These are phyloP conservation scores for Botryotinia convoluta DNA, from an alignment of 2,329 filamentous ascomycete genomes.

Conservation along the genomic window DNA sequence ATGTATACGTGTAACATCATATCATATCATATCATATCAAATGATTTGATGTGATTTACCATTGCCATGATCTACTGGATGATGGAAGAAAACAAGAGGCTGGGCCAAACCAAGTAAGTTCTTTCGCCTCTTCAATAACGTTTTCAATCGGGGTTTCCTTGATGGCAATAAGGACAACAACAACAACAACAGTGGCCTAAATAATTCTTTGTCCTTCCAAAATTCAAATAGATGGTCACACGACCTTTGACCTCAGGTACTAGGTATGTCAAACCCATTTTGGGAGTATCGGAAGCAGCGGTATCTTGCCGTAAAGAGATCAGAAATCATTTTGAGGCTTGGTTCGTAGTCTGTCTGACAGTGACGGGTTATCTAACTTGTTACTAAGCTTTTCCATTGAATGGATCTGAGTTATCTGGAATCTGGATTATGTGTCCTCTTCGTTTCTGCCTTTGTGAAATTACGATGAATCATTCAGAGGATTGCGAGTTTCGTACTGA, in stretches of 20 bases:
- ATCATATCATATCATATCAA: not conserved
- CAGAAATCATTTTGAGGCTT: not conserved
- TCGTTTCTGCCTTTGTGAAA: not conserved
- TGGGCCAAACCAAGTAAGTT: slow-evolving; percentile 1
- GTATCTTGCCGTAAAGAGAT: not conserved
- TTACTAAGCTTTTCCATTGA: not conserved
- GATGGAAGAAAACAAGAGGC: slow-evolving; percentile 8
- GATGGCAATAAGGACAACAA: not conserved
- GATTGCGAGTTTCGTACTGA: not conserved
- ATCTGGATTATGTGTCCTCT: not conserved
- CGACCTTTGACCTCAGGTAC: not conserved
- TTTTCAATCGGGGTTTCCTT: not conserved
- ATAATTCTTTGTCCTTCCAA: slow-evolving; percentile 1
- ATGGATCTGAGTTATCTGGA: not conserved
- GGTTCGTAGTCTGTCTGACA: not conserved
- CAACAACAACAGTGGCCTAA: not conserved
- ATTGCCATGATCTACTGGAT: not conserved
- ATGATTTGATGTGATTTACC: not conserved
- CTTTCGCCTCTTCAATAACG: not conserved
- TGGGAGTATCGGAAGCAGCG: not conserved
- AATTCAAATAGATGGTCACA: not conserved
- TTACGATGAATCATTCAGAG: slow-evolving; percentile 7
- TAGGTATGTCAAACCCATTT: not conserved
- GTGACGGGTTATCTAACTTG: not conserved
- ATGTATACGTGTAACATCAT: not conserved